Percentiles rank a stretch among this genome's conserved stretches.
Conservation (phyloP, 176 grass and related monocot species). For the Musa itinerans region DNA sequence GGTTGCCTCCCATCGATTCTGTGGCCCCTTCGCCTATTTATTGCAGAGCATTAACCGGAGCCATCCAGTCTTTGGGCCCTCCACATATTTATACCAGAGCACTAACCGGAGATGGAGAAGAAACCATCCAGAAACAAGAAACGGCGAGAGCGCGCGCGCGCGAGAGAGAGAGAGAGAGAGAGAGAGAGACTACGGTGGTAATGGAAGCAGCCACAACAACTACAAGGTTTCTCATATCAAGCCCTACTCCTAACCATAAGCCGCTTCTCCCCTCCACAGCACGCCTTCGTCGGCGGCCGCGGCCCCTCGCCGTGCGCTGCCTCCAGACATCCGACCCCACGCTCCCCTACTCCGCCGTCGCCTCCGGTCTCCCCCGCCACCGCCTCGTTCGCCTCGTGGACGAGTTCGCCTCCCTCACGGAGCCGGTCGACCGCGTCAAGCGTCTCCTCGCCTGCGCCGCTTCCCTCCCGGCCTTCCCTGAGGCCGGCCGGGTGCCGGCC, state of each 20-base stretch:
- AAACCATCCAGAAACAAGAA: too few species aligned
- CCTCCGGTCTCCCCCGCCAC: slow-evolving; percentile 8
- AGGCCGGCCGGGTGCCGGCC: slow-evolving; percentile 30
- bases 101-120: too few species aligned
- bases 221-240: too few species aligned
- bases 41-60: too few species aligned
- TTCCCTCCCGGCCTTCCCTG: slow-evolving; percentile 48
- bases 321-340: slow-evolving; percentile 10
- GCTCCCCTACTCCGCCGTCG: not conserved
- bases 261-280: not conserved
- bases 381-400: slow-evolving; percentile 40
- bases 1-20: too few species aligned
- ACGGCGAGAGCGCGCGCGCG: too few species aligned
- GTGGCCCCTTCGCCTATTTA: too few species aligned
- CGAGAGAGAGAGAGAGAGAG: too few species aligned
- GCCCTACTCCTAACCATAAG: not conserved
- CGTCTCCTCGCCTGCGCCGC: slow-evolving; percentile 46
- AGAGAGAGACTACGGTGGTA: too few species aligned
- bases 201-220: too few species aligned
- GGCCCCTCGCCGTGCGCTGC: slow-evolving; percentile 30
- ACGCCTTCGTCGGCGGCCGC: not conserved
- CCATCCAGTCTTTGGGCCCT: too few species aligned
- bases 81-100: too few species aligned
- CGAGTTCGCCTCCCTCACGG: slow-evolving; percentile 54
- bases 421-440: slow-evolving; percentile 44